Conservation (phyloP, 805 yeast species). For the Soucietia sequanensis region DNA sequence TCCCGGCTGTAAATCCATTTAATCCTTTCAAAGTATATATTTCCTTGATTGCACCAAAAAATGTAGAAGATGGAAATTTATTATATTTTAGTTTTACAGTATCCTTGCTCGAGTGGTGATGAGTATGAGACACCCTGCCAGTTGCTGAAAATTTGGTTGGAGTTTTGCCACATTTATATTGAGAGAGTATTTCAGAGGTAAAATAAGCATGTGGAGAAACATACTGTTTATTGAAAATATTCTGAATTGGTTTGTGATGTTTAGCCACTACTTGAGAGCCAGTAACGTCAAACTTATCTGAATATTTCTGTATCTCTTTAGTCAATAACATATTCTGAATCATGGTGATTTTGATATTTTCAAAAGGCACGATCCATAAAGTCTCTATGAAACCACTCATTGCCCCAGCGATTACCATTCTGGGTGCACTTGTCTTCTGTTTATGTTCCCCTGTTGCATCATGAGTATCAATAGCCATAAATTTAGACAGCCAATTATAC, state of each 20-base stretch:
- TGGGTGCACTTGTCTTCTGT: constrained; percentile 71
- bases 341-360: constrained; percentile 76
- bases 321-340: constrained; percentile 57
- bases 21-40: constrained; percentile 73
- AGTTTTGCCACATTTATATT: constrained; percentile 20
- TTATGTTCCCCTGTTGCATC: constrained; percentile 32
- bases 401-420: constrained; percentile 78
- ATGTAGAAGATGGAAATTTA: constrained; percentile 52
- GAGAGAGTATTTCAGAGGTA: constrained; percentile 32
- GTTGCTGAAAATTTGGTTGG: constrained; percentile 19
- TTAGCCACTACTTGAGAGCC: constrained; percentile 21
- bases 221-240: constrained; percentile 29
- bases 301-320: constrained; percentile 23
- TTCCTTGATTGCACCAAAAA: constrained; percentile 55
- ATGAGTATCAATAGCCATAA: constrained; percentile 51
- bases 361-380: constrained; percentile 85
- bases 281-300: constrained; percentile 23
- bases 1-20: constrained; percentile 78
- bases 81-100: constrained; percentile 36
- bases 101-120: constrained; percentile 15
- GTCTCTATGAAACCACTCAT: constrained; percentile 85
- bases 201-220: constrained; percentile 44
- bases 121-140: neutral
- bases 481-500: constrained; percentile 71
- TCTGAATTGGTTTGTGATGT: constrained; percentile 23